Conservation (phyloP, 192 early-diverging fungal genomes). For the Pilaira anomala region DNA sequence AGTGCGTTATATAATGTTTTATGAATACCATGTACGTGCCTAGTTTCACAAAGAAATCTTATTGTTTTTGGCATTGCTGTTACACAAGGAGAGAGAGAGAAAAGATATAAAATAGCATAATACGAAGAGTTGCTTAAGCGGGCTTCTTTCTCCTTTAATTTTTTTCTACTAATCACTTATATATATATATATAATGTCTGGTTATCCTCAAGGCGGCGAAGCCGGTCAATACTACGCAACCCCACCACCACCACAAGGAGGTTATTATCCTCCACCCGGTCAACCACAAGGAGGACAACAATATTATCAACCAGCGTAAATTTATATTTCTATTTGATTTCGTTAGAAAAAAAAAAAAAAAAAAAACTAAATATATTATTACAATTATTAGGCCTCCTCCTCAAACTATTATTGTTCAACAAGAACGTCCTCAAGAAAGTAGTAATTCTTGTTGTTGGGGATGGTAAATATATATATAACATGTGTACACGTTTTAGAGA, state of each 20-base stretch:
- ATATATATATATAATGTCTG: neutral
- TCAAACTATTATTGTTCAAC: constrained; percentile 22
- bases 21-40: too few relatives aligned
- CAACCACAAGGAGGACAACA: constrained; percentile 4
- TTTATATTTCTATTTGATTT: neutral
- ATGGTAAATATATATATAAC: constrained; percentile 16
- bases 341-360: too few relatives aligned
- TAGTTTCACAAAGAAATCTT: too few relatives aligned
- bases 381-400: constrained; percentile 17
- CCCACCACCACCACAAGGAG: neutral
- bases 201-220: neutral
- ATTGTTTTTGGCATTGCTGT: too few relatives aligned
- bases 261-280: constrained; percentile 4
- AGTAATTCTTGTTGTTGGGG: constrained; percentile 19
- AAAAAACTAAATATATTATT: neutral
- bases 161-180: neutral
- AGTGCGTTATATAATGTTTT: too few relatives aligned
- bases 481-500: neutral
- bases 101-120: too few relatives aligned
- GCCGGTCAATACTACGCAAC: constrained; percentile 8
- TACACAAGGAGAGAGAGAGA: too few relatives aligned
- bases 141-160: constrained; percentile 3
- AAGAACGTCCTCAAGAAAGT: constrained; percentile 10
- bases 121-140: neutral
- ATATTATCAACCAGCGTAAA: constrained; percentile 10